These are phyloP conservation scores for Collybia mongolica DNA, from an alignment of 768 basidiomycete species.

Conservation along the genomic window DNA sequence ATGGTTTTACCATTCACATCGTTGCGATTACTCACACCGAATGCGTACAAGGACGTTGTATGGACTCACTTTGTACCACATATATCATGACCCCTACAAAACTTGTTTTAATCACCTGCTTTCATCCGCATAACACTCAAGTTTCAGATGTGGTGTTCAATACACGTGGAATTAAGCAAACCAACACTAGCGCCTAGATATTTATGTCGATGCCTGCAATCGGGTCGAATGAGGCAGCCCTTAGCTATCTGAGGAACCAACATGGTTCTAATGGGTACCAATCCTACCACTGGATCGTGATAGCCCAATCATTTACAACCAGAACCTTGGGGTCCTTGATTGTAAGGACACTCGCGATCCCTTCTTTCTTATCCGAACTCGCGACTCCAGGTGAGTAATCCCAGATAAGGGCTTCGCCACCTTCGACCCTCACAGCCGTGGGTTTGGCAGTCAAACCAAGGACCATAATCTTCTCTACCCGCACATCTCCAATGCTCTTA, in stretches of 20 bases:
- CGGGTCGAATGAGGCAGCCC: no score
- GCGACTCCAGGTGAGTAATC: conserved; percentile 60
- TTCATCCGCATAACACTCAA: no score
- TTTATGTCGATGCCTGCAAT: no score
- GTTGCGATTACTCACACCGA: no score
- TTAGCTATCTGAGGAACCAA: no score
- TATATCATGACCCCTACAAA: neutral
- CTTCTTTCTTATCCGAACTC: conserved; percentile 58
- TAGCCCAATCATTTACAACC: conserved; percentile 64
- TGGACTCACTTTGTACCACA: neutral
- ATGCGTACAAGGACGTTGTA: neutral
- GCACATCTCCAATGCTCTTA: conserved; percentile 59
- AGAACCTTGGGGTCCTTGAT: conserved; percentile 74
- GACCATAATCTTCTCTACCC: conserved; percentile 81
- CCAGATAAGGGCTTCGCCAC: conserved; percentile 59
- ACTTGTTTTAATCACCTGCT: neutral
- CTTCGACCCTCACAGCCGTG: conserved; percentile 51
- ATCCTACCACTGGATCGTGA: conserved; percentile 34
- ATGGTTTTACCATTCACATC: no score
- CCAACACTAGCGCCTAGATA: no score
- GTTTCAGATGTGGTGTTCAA: no score
- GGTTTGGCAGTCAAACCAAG: conserved; percentile 71
- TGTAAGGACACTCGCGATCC: conserved; percentile 61
- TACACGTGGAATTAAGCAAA: no score
- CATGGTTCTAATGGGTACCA: neutral